Evolutionary conservation across 2,329 filamentous ascomycete species (phyloP).

Genomic region (Spiromastix sp.): DNA sequence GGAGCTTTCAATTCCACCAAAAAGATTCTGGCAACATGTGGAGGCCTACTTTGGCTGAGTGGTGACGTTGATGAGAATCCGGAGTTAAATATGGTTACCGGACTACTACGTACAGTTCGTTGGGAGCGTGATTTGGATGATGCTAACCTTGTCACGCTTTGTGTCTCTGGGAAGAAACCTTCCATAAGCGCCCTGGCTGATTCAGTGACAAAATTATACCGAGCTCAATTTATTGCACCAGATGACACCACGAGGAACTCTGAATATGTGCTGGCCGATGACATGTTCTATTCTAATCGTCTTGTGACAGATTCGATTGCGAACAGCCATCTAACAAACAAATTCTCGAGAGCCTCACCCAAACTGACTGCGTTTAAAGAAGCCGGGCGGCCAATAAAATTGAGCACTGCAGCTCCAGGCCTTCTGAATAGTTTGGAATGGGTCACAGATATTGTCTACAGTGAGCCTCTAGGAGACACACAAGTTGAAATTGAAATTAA

Average conservation of each 20-base stretch:
- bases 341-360: not conserved
- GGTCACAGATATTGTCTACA: constrained; percentile 13
- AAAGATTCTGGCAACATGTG: too few species aligned
- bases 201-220: too few species aligned
- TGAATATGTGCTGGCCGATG: not conserved
- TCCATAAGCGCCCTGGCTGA: too few species aligned
- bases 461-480: constrained; percentile 9
- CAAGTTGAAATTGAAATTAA: constrained; percentile 15
- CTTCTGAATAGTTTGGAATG: constrained; percentile 18
- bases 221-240: too few species aligned
- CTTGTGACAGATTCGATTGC: not conserved
- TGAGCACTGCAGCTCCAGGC: constrained; percentile 12
- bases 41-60: too few species aligned
- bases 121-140: constrained; percentile 24
- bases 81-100: constrained; percentile 4
- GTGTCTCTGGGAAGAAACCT: too few species aligned
- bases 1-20: too few species aligned
- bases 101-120: constrained; percentile 21
- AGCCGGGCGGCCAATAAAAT: constrained; percentile 11
- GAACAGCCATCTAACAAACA: not conserved
- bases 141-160: constrained; percentile 16
- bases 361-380: constrained; percentile 11
- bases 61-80: too few species aligned
- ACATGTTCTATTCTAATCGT: not conserved
- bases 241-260: too few species aligned